Percentiles rank a stretch among this genome's conserved stretches.
Evolutionary conservation across 164 flowering plant species (phyloP).

Genomic region (Dillenia turbinata): DNA sequence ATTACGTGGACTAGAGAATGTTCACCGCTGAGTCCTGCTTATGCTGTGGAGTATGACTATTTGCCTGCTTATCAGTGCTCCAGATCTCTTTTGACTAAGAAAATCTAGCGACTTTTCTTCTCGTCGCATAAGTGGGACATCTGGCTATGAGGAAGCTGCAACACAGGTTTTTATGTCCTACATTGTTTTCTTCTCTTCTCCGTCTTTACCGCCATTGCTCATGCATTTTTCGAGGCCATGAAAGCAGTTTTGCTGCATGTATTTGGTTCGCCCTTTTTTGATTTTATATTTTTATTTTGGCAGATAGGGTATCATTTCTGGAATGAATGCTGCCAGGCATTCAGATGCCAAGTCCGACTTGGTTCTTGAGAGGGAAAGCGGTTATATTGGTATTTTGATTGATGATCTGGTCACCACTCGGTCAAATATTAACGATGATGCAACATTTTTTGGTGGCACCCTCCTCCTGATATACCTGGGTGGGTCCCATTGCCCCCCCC

Average conservation of each 20-base stretch:
- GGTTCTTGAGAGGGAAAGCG: constrained; percentile 96
- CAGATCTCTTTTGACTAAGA: constrained; percentile 93
- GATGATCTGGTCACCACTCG: constrained; percentile 95
- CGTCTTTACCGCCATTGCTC: background rate
- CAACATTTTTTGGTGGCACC: no score
- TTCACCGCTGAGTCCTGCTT: constrained; percentile 97
- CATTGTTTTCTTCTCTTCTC: background rate
- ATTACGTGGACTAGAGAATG: constrained; percentile 96
- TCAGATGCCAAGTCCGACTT: constrained; percentile 69
- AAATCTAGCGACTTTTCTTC: constrained; percentile 84
- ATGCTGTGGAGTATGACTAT: constrained; percentile 96
- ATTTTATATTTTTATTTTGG: background rate
- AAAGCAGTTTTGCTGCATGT: background rate
- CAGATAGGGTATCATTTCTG: constrained; percentile 78
- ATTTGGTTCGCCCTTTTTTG: background rate
- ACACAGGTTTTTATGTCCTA: constrained; percentile 60
- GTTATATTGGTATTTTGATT: constrained; percentile 89
- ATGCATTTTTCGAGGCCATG: background rate
- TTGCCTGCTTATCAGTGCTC: constrained; percentile 94
- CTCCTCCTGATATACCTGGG: no score
- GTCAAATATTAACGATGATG: no score
- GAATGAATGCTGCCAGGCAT: constrained; percentile 94
- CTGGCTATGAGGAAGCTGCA: constrained; percentile 99
- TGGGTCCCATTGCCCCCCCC: no score
- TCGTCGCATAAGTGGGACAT: constrained; percentile 99